Evolutionary conservation across 2,329 filamentous ascomycete species (phyloP), one percentile per base, ranked within the genome.

Genomic region (Fusarium sp.): DNA sequence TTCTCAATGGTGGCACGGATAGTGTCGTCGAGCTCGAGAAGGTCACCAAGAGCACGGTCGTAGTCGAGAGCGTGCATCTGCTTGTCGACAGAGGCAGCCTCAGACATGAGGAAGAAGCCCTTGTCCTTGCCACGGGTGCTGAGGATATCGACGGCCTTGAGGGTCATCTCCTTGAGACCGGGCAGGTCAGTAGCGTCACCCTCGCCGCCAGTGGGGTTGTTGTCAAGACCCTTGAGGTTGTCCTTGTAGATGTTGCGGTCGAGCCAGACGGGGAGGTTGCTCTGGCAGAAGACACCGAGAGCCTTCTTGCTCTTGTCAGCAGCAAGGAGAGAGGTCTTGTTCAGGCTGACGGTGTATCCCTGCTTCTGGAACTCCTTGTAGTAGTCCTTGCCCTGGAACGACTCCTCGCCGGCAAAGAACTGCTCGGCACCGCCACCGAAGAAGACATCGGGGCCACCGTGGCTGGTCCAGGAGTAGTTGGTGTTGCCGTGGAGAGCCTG

Each of bases 11-110:
- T 95, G 20, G 93, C 93, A 62, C 91, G 91, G 76, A 97, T 86
- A 6, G 94, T 95, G 83, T 97, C 94, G 79, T 97, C 94, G 36
- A 97, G 89, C 84, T 97, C 94, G 45, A 97, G 90, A 1, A 97
- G 90, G 77, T 97, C 94, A 64, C 93, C 94, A 0, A 97, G 90
- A 1, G 94, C 93, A 63, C 94, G 93, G 84, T 97, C 93, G 81
- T 97, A 97, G 85, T 97, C 94, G 22, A 97, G 89, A 3, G 86
- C 82, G 84, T 97, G 94, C 94, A 97, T 97, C 88, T 94, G 92
- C 88, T 97, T 97, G 85, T 97, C 94, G 76, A 97, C 93, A 2
- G 91, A 94, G 18, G 94, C 94, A 29, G 92, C 94, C 82, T 97
- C 94, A 14, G 91, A 91, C 94, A 97, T 97, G 79, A 97, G 88